Conservation (phyloP, 2,329 filamentous ascomycete genomes). For the Ceratocystis variospora region DNA sequence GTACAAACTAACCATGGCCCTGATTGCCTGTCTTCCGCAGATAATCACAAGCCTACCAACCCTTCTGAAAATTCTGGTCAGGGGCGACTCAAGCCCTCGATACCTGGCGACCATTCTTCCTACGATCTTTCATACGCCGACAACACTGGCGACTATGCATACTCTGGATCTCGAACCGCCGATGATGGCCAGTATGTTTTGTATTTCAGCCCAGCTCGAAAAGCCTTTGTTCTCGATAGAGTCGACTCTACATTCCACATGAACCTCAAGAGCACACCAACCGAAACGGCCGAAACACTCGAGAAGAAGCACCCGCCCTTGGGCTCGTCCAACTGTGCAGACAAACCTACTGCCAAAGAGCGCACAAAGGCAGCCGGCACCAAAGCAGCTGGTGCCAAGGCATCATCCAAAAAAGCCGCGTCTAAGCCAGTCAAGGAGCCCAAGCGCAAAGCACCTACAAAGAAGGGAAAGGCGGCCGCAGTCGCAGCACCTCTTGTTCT, state of each 20-base stretch:
- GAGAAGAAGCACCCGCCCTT: slow-evolving; percentile 56
- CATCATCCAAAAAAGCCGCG: slow-evolving; percentile 21
- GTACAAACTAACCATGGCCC: not conserved
- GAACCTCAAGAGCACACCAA: slow-evolving; percentile 62
- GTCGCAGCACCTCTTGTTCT: slow-evolving; percentile 29
- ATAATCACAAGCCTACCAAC: slow-evolving; percentile 48
- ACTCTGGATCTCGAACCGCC: slow-evolving; percentile 44
- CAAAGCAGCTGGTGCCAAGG: slow-evolving; percentile 18
- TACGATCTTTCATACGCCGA: slow-evolving; percentile 44
- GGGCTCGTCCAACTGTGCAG: slow-evolving; percentile 25
- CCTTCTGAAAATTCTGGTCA: slow-evolving; percentile 32
- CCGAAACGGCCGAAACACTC: slow-evolving; percentile 49
- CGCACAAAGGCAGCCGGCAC: slow-evolving; percentile 11
- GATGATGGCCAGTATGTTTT: slow-evolving; percentile 49
- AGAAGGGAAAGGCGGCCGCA: slow-evolving; percentile 26
- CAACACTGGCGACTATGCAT: slow-evolving; percentile 43
- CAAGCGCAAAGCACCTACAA: slow-evolving; percentile 26
- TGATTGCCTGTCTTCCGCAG: slow-evolving; percentile 26
- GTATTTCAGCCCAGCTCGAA: slow-evolving; percentile 59
- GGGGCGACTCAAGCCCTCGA: slow-evolving; percentile 36
- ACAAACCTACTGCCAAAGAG: slow-evolving; percentile 17
- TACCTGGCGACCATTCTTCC: slow-evolving; percentile 36
- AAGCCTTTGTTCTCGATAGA: slow-evolving; percentile 69
- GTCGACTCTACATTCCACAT: slow-evolving; percentile 74
- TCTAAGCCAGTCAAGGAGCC: slow-evolving; percentile 25